phyloP scores from a whole-genome alignment of 768 basidiomycete species.

The Russula emetica region DNA sequence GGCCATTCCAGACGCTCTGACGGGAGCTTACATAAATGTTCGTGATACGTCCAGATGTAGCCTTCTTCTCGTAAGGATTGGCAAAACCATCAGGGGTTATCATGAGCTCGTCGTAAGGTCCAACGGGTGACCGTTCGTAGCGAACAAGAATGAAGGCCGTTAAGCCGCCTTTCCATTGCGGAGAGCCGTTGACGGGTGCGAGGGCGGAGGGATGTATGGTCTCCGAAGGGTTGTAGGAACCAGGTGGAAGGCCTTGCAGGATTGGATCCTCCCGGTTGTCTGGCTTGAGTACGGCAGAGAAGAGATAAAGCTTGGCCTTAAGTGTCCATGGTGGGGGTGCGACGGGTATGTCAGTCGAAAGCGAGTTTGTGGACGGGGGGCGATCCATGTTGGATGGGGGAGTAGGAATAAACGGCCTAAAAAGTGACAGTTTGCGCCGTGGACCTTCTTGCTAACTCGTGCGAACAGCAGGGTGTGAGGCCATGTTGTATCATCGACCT shows the following conservation, averaged over 20 bases:
- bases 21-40: slow-evolving; percentile 22
- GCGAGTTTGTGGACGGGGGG: neutral
- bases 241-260: slow-evolving; percentile 23
- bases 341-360: neutral
- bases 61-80: slow-evolving; percentile 9
- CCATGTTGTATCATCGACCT: no score
- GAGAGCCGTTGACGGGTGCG: slow-evolving; percentile 1
- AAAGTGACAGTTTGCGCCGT: no score
- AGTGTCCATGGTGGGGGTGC: slow-evolving; percentile 20
- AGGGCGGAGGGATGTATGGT: slow-evolving; percentile 21
- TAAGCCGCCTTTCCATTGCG: slow-evolving; percentile 19
- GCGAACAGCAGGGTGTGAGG: no score
- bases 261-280: slow-evolving; percentile 9
- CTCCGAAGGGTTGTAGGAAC: slow-evolving; percentile 22
- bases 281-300: slow-evolving; percentile 5
- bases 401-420: no score
- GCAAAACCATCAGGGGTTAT: neutral
- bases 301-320: slow-evolving; percentile 14
- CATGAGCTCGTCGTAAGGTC: slow-evolving; percentile 26
- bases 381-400: neutral
- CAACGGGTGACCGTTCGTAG: slow-evolving; percentile 21
- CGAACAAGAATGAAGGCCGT: slow-evolving; percentile 3
- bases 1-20: slow-evolving; percentile 20
- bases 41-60: slow-evolving; percentile 9
- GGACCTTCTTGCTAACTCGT: no score